Conservation (phyloP, 2,329 filamentous ascomycete species). For the Cordyceps fumosorosea region DNA sequence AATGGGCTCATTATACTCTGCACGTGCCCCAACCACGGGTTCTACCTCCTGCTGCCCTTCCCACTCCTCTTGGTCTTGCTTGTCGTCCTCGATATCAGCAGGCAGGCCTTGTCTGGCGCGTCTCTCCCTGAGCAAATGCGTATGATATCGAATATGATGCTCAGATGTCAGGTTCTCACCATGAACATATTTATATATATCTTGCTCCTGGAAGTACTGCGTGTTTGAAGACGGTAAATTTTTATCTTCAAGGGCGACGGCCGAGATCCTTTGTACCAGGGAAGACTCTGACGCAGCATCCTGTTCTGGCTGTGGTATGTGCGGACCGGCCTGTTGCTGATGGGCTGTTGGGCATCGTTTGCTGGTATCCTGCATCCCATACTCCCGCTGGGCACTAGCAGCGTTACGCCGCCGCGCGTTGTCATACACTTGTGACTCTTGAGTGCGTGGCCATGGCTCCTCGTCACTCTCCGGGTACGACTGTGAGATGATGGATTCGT, state of each 20-base stretch:
- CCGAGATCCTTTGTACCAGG: neutral
- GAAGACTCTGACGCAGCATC: neutral
- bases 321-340: neutral
- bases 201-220: neutral
- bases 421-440: neutral
- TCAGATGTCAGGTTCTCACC: constrained; percentile 6
- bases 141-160: constrained; percentile 8
- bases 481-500: neutral
- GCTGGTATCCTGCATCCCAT: neutral
- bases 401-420: neutral
- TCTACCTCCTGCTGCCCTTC: neutral
- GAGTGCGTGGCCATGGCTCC: neutral
- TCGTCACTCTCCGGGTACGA: neutral
- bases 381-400: neutral
- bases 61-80: neutral
- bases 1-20: neutral
- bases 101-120: neutral
- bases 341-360: neutral
- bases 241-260: neutral
- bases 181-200: constrained; percentile 4
- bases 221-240: neutral
- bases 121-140: neutral
- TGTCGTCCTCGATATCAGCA: neutral
- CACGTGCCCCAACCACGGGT: rapidly evolving
- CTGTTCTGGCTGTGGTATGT: neutral